Evolutionary conservation across 2,329 filamentous ascomycete genomes (phyloP).

Genomic region (Paramyrothecium sp.): DNA sequence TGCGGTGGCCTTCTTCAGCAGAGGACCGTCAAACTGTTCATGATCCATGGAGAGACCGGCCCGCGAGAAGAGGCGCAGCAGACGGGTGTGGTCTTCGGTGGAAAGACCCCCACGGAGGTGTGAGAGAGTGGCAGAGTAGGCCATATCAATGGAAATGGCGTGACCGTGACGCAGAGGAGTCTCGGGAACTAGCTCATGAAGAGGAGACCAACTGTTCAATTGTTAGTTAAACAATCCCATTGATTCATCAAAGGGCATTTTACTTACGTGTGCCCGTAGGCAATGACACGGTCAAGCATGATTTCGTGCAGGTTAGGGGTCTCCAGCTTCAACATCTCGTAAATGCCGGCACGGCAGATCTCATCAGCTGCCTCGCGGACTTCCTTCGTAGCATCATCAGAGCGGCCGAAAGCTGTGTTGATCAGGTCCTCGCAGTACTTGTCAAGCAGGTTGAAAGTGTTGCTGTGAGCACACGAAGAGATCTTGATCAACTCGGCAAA

Average conservation of each 20-base stretch:
- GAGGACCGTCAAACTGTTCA: slow-evolving; percentile 61
- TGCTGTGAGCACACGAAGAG: slow-evolving; percentile 64
- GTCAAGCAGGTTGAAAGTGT: slow-evolving; percentile 67
- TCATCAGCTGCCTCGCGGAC: slow-evolving; percentile 60
- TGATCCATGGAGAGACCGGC: slow-evolving; percentile 73
- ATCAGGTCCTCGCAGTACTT: slow-evolving; percentile 69
- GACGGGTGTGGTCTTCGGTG: slow-evolving; percentile 57
- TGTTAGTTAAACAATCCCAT: neutral
- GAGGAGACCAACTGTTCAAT: slow-evolving; percentile 59
- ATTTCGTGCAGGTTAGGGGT: slow-evolving; percentile 73
- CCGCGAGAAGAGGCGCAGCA: slow-evolving; percentile 67
- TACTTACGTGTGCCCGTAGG: slow-evolving; percentile 67
- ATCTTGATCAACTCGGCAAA: slow-evolving; percentile 78
- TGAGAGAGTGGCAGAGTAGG: slow-evolving; percentile 68
- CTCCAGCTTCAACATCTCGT: slow-evolving; percentile 73
- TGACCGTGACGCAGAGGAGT: slow-evolving; percentile 70
- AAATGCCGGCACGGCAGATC: slow-evolving; percentile 68
- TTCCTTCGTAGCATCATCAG: slow-evolving; percentile 52
- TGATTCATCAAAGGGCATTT: too few relatives aligned
- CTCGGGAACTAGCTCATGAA: slow-evolving; percentile 68
- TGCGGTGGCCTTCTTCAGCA: slow-evolving; percentile 63
- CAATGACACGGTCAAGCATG: slow-evolving; percentile 69
- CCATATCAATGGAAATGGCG: slow-evolving; percentile 75
- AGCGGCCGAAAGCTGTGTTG: slow-evolving; percentile 61
- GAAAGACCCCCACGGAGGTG: slow-evolving; percentile 60